Conservation (phyloP, 2,329 filamentous ascomycete species). For the Paecilomyces fulvus region DNA sequence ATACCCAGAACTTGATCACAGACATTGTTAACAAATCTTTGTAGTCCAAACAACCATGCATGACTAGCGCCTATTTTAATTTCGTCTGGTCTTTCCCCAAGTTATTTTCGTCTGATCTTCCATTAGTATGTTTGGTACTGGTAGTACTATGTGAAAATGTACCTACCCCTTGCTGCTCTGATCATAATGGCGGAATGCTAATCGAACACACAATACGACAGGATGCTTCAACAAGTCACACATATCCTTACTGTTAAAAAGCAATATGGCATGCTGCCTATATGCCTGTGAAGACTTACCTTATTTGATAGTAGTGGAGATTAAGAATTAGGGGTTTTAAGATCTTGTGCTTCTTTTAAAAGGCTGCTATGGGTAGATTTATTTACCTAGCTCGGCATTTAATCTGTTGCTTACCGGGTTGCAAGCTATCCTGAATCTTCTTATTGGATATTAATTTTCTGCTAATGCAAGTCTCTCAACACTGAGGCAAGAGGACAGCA, state of each 20-base stretch:
- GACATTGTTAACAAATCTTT: neutral
- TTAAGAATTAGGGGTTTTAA: neutral
- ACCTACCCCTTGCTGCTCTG: neutral
- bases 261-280: neutral
- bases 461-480: too few species aligned
- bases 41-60: neutral
- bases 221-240: neutral
- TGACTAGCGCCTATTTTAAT: neutral
- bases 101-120: neutral
- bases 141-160: neutral
- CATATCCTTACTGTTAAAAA: neutral
- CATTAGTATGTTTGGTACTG: neutral
- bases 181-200: neutral
- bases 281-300: neutral
- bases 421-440: too few species aligned
- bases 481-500: too few species aligned
- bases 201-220: neutral
- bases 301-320: neutral
- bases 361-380: too few species aligned
- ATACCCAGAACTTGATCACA: neutral
- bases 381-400: too few species aligned
- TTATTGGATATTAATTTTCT: too few species aligned
- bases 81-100: neutral
- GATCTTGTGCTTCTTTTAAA: neutral
- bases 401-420: too few species aligned